These are phyloP conservation scores for Myochromella boudieri DNA, from an alignment of 768 basidiomycete species.

Conservation along the genomic window DNA sequence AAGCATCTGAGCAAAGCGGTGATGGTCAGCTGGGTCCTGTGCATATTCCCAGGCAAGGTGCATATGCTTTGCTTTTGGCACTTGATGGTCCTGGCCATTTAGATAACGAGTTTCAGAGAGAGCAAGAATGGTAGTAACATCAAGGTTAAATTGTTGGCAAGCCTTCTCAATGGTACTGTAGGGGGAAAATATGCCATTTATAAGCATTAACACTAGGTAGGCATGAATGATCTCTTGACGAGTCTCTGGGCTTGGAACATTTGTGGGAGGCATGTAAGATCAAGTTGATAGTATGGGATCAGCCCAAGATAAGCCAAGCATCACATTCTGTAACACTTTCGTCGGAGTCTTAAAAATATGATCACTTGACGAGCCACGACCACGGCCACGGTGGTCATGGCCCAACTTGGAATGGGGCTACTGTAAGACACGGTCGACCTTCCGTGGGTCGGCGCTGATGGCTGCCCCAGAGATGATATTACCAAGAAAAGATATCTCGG, in stretches of 20 bases:
- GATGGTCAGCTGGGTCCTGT: constrained; percentile 5
- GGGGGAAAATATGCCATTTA: background rate
- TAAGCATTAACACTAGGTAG: constrained; percentile 12
- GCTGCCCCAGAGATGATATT: background rate
- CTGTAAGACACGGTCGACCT: background rate
- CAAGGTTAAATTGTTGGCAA: constrained; percentile 13
- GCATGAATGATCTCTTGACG: constrained; percentile 5
- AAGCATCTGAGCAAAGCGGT: constrained; percentile 10
- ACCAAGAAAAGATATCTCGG: background rate
- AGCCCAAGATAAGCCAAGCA: too few relatives aligned
- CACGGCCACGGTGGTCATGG: too few relatives aligned
- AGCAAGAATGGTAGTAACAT: constrained; percentile 9
- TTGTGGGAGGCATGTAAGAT: background rate
- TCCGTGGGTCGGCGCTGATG: background rate
- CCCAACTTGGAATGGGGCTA: background rate
- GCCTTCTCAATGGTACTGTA: constrained; percentile 12
- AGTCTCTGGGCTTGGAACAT: constrained; percentile 4
- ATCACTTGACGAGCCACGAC: too few relatives aligned
- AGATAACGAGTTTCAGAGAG: constrained; percentile 15
- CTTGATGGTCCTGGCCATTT: constrained; percentile 11
- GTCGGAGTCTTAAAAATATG: background rate
- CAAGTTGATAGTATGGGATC: too few relatives aligned
- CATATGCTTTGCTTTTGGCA: constrained; percentile 8
- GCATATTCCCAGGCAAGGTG: constrained; percentile 13
- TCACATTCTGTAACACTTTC: too few relatives aligned